Base-by-base conservation (phyloP, 1,139 yeast genomes). In the Debaryomycetaceae sp. region DNA sequence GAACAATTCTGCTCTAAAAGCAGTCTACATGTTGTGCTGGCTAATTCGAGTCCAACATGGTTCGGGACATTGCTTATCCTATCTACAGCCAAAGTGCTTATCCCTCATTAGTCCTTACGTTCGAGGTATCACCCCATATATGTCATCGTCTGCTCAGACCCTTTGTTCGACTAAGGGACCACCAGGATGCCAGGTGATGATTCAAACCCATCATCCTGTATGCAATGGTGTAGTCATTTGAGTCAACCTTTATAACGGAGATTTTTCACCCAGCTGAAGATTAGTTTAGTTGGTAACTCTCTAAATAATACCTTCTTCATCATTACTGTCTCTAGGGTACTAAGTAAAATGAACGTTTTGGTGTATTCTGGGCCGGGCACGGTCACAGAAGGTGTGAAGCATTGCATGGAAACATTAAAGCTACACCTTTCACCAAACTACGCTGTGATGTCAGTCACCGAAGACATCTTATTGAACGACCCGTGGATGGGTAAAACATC, bases 401-500 rank as follows among this genome's bases (percentile, higher is more conserved):
- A 91, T 57, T 83, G 95, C 46, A 64, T 87, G 3, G 95, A 87
- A 48, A 79, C 95, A 0, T 71, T 93, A 22, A 70, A 95, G 44
- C 64, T 79, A 33, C 78, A 86, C 47, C 71, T 93, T n/a, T 86
- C 96, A 1, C 97, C 97, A 0, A 76, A 84, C 63, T 95, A 93
- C 61, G 96, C 97, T 0, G 96, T 93, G 5, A 74, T 83, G 20
- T 77, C 87, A 3, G 86, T 89, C 1, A 78, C 81, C 34, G 82
- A 87, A 24, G 60, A 68, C 8, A 79, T 87, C 0, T 62, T 93
- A 13, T 63, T 78, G 41, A 76, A 78, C 37, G 98, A 93, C 57
- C 99, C 99, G 0, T 95, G 99, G 99, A 76, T 77, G 55, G 58
- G 77, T 6, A 87, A 87, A 55, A 87, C 98, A 0, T 73, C 95